Base-by-base conservation (phyloP, 140 eudicot species). In the Senecio squalidus region DNA sequence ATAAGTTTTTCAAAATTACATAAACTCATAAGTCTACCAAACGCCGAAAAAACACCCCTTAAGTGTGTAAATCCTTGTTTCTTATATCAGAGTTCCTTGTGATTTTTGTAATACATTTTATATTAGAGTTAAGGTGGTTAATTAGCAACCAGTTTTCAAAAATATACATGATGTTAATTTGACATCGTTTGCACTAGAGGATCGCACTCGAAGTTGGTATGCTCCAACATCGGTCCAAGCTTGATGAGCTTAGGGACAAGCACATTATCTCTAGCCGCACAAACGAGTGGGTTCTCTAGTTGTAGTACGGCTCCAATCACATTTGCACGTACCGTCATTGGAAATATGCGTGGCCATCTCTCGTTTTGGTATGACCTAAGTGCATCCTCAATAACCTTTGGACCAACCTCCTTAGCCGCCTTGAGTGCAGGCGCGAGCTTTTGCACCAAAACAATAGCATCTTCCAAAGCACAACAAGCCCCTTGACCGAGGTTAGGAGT, bases 401-500 rank as follows among this genome's bases (percentile, higher is more conserved):
- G 67, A 36, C 82, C 82, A 0, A n/a, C n/a, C n/a, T n/a, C n/a
- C n/a, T n/a, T n/a, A n/a, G n/a, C n/a, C n/a, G 56, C 56, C 61
- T 77, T 71, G 34, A 92, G 78, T 6, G 89, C 83, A 5, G 76
- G 69, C 5, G 62, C 80, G 1, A 92, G 84, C 64, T 81, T 87
- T 62, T 64, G 68, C 16, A 81, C 79, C 54, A 92, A 55, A 49
- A 92, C 88, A 5, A 92, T 74, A 16, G 96, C 80, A 77, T 87
- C 98, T 71, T 92, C 98, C 31, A 87, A 68, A 8, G 98, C 96
- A 69, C 95, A 87, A 47, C 96, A 92, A 13, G 85, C 96, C 18
- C 98, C 98, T 78, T 92, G 98, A 34, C 98, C 98, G 1, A 92
- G 92, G 76, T 92, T 92, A 13, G 98, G 98, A 34, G 98, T 87